Evolutionary conservation across 1,284 basidiomycete species (phyloP).

Genomic region (Porodaedalea pini): DNA sequence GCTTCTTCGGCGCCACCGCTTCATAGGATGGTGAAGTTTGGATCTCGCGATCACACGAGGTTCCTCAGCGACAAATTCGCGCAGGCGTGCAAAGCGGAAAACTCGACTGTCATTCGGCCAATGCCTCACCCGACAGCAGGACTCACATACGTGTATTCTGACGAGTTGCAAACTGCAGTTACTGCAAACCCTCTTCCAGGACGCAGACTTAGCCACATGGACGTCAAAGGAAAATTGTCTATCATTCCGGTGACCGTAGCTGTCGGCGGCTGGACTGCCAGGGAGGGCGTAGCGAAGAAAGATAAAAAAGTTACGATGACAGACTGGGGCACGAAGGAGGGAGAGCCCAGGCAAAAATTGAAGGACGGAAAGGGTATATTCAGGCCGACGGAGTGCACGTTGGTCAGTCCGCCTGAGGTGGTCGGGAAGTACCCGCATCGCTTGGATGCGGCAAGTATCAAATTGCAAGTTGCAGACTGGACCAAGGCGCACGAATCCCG

Average conservation of each 20-base stretch:
- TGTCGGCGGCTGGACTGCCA: constrained; percentile 15
- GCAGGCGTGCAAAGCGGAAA: constrained; percentile 25
- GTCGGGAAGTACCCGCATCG: constrained; percentile 28
- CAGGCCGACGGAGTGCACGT: constrained; percentile 27
- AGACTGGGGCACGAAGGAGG: constrained; percentile 22
- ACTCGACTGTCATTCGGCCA: constrained; percentile 49
- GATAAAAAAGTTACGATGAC: constrained; percentile 13
- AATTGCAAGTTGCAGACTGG: constrained; percentile 11
- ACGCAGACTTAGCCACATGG: constrained; percentile 42
- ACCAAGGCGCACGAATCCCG: neutral
- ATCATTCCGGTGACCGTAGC: neutral
- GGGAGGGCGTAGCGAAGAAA: neutral
- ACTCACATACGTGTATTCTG: constrained; percentile 53
- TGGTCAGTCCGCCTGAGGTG: constrained; percentile 30
- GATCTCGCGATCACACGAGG: constrained; percentile 22
- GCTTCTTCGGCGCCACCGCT: constrained; percentile 15
- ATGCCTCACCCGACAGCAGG: constrained; percentile 63
- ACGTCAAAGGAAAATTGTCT: constrained; percentile 14
- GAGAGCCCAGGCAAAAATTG: constrained; percentile 11
- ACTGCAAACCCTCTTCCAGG: constrained; percentile 53
- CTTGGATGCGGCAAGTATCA: neutral
- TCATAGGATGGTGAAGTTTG: constrained; percentile 27
- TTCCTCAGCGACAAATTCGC: constrained; percentile 31
- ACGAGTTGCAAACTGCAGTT: constrained; percentile 50
- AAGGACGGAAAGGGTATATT: constrained; percentile 27